Evolutionary conservation across 164 flowering plant genomes (phyloP), one percentile per base, ranked within the genome.

Genomic region (Aristolochia fimbriata): DNA sequence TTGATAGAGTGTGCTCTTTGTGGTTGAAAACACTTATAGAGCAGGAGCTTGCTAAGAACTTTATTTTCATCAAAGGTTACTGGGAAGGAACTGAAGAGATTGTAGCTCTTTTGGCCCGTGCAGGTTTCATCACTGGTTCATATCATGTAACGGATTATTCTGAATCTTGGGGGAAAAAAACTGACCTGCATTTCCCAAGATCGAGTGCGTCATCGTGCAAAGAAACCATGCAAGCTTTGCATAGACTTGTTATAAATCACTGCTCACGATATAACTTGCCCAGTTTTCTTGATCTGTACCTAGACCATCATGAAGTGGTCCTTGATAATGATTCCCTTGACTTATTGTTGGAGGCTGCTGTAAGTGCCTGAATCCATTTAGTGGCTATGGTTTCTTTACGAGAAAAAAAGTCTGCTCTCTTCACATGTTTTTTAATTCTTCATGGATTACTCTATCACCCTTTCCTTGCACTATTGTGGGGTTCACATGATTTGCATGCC

Each of bases 211-310:
- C 66, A 33, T 66, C 15, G 27, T 61, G 73, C 61, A 60, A 62
- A 50, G 77, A 74, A 63, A 68, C 86, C 22, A 6, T 70, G 47
- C 77, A 74, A 56, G 83, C 87, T 57, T 52, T 94, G 47, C 87
- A 91, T 69, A 87, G 75, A 68, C 74, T 88, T 65, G 50, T 91
- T 41, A 37, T 87, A 59, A 84, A 70, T 65, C 77, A 85, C 63
- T 86, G 93, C 68, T 77, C 73, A 20, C 76, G 71, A 61, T 69
- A 81, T 68, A 79, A 80, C 74, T 79, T 94, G 86, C 93, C 95
- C 31, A 79, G 81, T 63, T 84, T 94, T 73, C 74, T 94, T 68
- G 96, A 88, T 66, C 75, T 94, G 52, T 91, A 86, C 67, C 83
- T 94, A 67, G 95, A 87, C 50, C 80, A 75, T 74, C 88, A 84